Evolutionary conservation across 305 asterid species (phyloP), one percentile per base, ranked within the genome.

Genomic region (Ajuga reptans): DNA sequence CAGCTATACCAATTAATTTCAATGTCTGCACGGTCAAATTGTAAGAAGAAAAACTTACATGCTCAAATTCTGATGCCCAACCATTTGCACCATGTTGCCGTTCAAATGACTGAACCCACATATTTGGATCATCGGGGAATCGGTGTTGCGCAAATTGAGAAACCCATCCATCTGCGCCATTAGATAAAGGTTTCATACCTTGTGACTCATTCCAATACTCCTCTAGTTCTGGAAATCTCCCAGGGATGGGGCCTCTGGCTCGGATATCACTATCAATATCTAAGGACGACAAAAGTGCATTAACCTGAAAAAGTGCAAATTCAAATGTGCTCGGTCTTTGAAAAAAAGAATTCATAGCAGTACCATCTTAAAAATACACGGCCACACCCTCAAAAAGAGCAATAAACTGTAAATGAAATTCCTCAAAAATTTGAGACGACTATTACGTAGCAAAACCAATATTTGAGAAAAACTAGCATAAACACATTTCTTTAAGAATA

Each of bases 1-100:
- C 33, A 66, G 50, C 79, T 55, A 27, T 21, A 77, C 36, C 72
- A 65, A 12, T 77, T 42, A 72, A 74, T 36, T 29, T 63, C 43
- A 14, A 27, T 42, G n/a, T 10, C 42, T 4, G 56, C 52, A 68
- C 47, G 45, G 53, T 43, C 31, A 37, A 43, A 47, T 63, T 31
- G 55, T 31, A 56, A 55, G 67, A 59, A 37, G 68, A 71, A 69
- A 39, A 14, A 74, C 68, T 89, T 84, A 91, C 99, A 77, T 81
- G 94, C 77, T 94, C 96, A 84, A 88, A 94, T 81, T 94, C 99
- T 81, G 98, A 88, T 67, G 94, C 98, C 98, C 99, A 94, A 37
- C 96, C 94, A 76, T 82, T 91, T 53, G 92, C 84, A 68, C 97
- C 92, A 78, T 91, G 97, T 62, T 91, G 89, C 68, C 82, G 88